Evolutionary conservation across 306 rosid genomes (phyloP).

Genomic region (Ammopiptanthus mongolicus): DNA sequence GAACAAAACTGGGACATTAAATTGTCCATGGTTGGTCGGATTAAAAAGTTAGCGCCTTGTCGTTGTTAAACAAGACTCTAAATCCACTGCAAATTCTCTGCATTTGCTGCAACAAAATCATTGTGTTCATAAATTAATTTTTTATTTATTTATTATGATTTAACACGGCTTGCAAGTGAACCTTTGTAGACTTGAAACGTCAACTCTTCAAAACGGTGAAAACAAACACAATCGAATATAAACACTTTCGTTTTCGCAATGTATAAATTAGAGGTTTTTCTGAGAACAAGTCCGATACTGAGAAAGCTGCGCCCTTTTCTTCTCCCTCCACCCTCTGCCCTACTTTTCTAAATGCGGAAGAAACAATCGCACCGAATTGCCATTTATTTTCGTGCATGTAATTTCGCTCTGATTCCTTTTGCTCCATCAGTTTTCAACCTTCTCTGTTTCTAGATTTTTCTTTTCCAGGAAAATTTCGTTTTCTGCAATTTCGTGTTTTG

Average conservation of each 20-base stretch:
- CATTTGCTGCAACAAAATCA: conserved; percentile 14
- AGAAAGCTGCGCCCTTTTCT: not conserved
- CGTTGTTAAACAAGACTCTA: conserved; percentile 3
- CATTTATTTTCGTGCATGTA: not conserved
- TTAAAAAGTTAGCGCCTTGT: no score
- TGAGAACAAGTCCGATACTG: not conserved
- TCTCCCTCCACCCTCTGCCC: not conserved
- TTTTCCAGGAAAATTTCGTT: not conserved
- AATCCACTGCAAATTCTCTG: conserved; percentile 15
- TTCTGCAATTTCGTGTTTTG: not conserved
- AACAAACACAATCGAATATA: not conserved
- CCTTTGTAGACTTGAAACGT: not conserved
- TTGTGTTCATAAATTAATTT: conserved; percentile 1
- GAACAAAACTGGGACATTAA: no score
- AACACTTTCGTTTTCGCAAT: not conserved
- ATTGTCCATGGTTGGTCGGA: no score
- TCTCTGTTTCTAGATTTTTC: not conserved
- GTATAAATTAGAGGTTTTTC: conserved; percentile 15
- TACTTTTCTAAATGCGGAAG: not conserved
- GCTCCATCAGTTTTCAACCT: not conserved
- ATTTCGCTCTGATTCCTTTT: not conserved
- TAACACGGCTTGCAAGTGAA: not conserved
- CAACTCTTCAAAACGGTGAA: not conserved
- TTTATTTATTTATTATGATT: not conserved
- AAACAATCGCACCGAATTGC: not conserved